Base-by-base conservation (phyloP, 2,329 filamentous ascomycete species). In the Colletotrichum sp. region DNA sequence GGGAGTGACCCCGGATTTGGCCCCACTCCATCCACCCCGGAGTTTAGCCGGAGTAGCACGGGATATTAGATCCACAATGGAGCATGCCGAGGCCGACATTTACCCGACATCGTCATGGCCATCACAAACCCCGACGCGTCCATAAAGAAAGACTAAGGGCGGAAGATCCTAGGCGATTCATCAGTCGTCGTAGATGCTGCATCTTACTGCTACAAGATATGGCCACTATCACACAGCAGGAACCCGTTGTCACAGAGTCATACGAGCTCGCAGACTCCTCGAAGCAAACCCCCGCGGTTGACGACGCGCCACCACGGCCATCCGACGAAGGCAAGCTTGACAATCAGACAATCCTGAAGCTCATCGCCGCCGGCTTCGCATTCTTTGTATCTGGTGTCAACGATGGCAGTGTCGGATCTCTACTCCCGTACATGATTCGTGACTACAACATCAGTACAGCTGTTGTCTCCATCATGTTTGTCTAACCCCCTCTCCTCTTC, bases 301-400 rank as follows among this genome's bases (percentile, higher is more conserved):
- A 63, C 9, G 11, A 44, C 13, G 28, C 22, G 12, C 13, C 59
- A 5, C n/a, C 57, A 13, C 32, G 39, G 25, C 9, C 32, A 3
- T 2, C 15, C 5, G 28, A 48, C 3, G 36, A 77, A 8, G 61
- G 67, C 19, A 68, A 66, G 16, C 71, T 83, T 68, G 79, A 79
- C 76, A 63, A 71, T 66, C 44, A 75, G 57, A 78, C 81, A 19
- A 77, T 84, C 25, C 75, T 90, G 44, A 92, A 91, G 79, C 82
- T 93, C 4, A 70, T 89, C 48, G 90, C 89, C 59, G 87, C 90
- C 4, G 89, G 88, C 1, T 89, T 93, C 77, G 91, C 91, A 0
- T 94, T 93, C 84, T 93, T 94, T 79, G 90, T 92, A 34, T 91
- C 92, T 0, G 92, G 92, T 0, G 86, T 91, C 64, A 94, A 93